Conservation (phyloP, 2,329 filamentous ascomycete genomes). For the Blumeriella jaapii region DNA sequence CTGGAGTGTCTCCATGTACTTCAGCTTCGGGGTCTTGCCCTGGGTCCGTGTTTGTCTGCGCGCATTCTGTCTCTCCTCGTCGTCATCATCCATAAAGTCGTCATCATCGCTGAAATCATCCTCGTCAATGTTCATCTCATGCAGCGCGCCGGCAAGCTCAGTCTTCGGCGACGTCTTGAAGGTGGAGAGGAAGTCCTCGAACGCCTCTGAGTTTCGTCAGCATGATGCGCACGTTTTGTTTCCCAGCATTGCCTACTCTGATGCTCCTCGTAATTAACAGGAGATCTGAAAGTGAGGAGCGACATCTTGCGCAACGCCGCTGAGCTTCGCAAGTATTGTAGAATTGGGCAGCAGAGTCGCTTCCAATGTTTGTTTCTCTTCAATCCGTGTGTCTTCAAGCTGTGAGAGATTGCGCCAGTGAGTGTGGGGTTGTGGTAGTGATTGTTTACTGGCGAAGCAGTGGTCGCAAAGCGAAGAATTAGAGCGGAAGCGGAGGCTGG, state of each 20-base stretch:
- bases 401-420: constrained; percentile 1
- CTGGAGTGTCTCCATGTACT: constrained; percentile 83
- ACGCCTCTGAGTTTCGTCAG: constrained; percentile 44
- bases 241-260: constrained; percentile 46
- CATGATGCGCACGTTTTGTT: constrained; percentile 7
- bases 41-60: constrained; percentile 36
- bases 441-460: constrained; percentile 5
- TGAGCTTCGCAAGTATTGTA: constrained; percentile 3
- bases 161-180: constrained; percentile 73
- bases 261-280: constrained; percentile 82
- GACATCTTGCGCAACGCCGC: constrained; percentile 50
- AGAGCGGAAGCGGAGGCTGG: constrained; percentile 11
- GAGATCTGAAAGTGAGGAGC: constrained; percentile 66
- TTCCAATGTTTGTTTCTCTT: not conserved
- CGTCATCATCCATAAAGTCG: constrained; percentile 80
- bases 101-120: constrained; percentile 82
- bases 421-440: constrained; percentile 3
- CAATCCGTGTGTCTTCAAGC: not conserved
- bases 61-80: constrained; percentile 38
- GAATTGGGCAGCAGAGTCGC: no score
- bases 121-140: constrained; percentile 76
- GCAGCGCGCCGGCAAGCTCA: constrained; percentile 69
- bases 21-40: constrained; percentile 53
- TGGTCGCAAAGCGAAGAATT: constrained; percentile 12
- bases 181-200: constrained; percentile 75